phyloP scores from a whole-genome alignment of 2,329 filamentous ascomycete genomes.

The Basipetospora chlamydospora region DNA sequence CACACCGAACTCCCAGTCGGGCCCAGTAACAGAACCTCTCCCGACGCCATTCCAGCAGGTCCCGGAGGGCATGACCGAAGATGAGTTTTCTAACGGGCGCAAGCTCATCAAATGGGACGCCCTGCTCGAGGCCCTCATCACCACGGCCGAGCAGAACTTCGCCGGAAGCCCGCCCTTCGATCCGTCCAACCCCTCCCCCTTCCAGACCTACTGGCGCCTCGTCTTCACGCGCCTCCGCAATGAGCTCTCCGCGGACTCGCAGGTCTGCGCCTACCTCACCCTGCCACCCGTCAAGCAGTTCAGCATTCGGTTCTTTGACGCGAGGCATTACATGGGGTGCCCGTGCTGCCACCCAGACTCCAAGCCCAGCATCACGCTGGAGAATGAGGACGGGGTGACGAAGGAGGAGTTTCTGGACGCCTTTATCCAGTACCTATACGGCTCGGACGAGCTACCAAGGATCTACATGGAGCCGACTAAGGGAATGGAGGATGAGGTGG shows the following conservation, averaged over 20 bases:
- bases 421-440: background rate
- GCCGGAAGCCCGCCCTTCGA: background rate
- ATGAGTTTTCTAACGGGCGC: too few relatives aligned
- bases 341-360: conserved; percentile 3
- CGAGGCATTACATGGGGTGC: background rate
- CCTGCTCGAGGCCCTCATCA: background rate
- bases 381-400: conserved; percentile 2
- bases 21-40: too few relatives aligned
- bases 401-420: conserved; percentile 1
- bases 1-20: too few relatives aligned
- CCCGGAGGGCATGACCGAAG: too few relatives aligned
- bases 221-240: conserved; percentile 1
- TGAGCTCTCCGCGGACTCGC: background rate
- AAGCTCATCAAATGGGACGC: conserved; percentile 4
- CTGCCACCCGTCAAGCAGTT: background rate
- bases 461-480: conserved; percentile 2
- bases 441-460: background rate
- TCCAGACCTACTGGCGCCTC: conserved; percentile 1
- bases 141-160: background rate
- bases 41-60: too few relatives aligned
- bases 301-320: background rate
- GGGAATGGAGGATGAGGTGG: too few relatives aligned
- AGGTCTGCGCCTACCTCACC: background rate
- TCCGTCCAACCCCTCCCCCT: background rate
- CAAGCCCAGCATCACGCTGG: background rate